Conservation (phyloP, 2,329 filamentous ascomycete species). For the Microdochium bolleyi region DNA sequence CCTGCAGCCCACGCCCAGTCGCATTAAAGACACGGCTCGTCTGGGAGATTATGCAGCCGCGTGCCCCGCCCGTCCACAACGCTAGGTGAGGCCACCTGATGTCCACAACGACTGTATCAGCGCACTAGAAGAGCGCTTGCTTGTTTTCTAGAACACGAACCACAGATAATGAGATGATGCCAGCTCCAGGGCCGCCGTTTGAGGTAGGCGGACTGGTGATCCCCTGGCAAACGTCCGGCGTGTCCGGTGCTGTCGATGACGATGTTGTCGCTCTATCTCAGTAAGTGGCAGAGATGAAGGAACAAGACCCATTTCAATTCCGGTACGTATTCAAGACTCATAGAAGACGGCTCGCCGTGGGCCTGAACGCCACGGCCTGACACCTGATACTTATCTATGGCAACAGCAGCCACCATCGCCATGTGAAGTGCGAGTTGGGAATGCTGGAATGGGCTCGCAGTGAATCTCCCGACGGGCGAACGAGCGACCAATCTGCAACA, state of each 20-base stretch:
- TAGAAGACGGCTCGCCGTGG: too few relatives aligned
- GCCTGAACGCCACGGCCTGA: too few relatives aligned
- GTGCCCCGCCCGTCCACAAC: neutral
- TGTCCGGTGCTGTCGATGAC: neutral
- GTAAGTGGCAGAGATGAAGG: too few relatives aligned
- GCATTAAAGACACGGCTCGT: neutral
- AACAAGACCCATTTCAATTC: too few relatives aligned
- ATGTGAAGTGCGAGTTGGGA: too few relatives aligned
- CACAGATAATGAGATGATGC: neutral
- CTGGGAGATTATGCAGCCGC: neutral
- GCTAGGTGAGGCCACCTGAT: neutral
- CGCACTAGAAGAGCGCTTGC: neutral
- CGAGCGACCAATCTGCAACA: too few relatives aligned
- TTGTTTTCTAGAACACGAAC: neutral
- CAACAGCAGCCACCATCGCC: too few relatives aligned
- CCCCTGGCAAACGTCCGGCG: neutral
- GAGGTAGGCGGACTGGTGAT: neutral
- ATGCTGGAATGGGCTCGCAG: too few relatives aligned
- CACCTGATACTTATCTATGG: too few relatives aligned
- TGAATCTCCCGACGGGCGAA: too few relatives aligned
- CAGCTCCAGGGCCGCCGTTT: neutral
- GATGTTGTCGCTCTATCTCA: neutral
- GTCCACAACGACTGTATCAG: neutral
- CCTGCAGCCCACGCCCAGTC: too few relatives aligned
- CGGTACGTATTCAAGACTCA: too few relatives aligned